Conservation (phyloP, 1,284 basidiomycete genomes). For the Sanghuangporus baumii region DNA sequence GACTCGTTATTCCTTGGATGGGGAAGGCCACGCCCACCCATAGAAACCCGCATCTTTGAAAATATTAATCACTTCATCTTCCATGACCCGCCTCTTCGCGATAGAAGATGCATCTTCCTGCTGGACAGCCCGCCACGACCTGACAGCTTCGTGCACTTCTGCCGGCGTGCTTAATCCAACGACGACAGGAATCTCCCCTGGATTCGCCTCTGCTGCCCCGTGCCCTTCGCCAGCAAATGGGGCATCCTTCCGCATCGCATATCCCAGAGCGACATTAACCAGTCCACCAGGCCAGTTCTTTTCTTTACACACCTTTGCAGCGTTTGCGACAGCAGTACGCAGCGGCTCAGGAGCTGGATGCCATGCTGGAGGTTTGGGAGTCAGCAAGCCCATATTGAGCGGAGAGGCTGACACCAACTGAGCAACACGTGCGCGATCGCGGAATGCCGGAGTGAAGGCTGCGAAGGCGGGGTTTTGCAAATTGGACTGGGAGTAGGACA, state of each 20-base stretch:
- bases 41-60: conserved; percentile 48
- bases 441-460: conserved; percentile 58
- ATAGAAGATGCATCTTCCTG: conserved; percentile 28
- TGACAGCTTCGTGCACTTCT: conserved; percentile 73
- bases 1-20: background rate
- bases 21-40: conserved; percentile 62
- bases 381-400: conserved; percentile 88
- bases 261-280: conserved; percentile 70
- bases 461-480: conserved; percentile 74
- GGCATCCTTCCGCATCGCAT: conserved; percentile 48
- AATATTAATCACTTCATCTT: conserved; percentile 40
- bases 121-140: conserved; percentile 59
- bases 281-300: conserved; percentile 42
- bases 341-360: conserved; percentile 72
- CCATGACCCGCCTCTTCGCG: conserved; percentile 41
- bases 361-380: conserved; percentile 68
- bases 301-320: conserved; percentile 26
- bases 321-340: conserved; percentile 36
- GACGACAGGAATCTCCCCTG: conserved; percentile 58
- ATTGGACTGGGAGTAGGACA: conserved; percentile 85
- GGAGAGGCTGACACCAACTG: conserved; percentile 86
- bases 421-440: conserved; percentile 55
- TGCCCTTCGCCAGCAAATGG: background rate
- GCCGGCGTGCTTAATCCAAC: conserved; percentile 64
- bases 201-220: conserved; percentile 18